A percentile compares a stretch with the other conserved stretches of the same genome.
phyloP scores from a whole-genome alignment of 345 rosid species.

The Salix purpurea region DNA sequence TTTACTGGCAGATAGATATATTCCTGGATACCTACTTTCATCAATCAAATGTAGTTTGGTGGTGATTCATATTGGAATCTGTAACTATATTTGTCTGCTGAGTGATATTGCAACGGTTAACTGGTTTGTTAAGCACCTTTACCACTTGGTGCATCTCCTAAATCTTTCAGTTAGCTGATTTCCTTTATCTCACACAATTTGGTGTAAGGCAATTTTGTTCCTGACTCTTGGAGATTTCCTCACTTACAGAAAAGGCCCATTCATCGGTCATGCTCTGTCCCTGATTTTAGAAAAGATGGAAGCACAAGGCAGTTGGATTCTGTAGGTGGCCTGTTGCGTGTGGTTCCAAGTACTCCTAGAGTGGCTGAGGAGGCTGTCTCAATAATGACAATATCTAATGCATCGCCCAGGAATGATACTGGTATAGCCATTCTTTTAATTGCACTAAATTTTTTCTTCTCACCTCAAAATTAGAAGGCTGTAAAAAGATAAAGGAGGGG shows the following conservation, averaged over 20 bases:
- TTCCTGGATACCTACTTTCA: background rate
- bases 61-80: background rate
- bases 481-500: background rate
- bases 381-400: constrained; percentile 18
- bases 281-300: constrained; percentile 59
- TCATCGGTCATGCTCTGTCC: constrained; percentile 85
- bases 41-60: background rate
- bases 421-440: constrained; percentile 37
- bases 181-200: background rate
- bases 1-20: background rate
- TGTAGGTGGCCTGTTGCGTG: constrained; percentile 50
- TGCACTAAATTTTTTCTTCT: background rate
- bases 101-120: background rate
- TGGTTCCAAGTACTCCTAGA: constrained; percentile 59
- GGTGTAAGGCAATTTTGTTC: background rate
- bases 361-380: constrained; percentile 24
- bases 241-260: constrained; percentile 64
- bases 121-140: background rate
- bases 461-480: background rate
- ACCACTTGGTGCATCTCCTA: background rate
- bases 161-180: background rate
- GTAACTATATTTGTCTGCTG: background rate
- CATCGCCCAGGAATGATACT: constrained; percentile 25
- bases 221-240: constrained; percentile 24
- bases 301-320: constrained; percentile 40